Evolutionary conservation across 768 basidiomycete genomes (phyloP).

Genomic region (Amanita subjunquillea): DNA sequence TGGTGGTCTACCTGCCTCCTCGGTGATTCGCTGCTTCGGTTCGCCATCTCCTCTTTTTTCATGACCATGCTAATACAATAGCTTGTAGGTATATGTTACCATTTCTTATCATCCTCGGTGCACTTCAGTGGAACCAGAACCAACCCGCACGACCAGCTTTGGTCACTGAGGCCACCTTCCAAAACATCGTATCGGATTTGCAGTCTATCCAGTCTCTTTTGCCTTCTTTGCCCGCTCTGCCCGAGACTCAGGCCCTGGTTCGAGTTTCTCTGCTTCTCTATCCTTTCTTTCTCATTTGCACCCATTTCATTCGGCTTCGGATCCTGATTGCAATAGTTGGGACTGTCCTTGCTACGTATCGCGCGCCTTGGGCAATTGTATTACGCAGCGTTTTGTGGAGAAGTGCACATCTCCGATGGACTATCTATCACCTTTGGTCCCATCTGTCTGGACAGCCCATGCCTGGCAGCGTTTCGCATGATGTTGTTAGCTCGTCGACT

Average conservation of each 20-base stretch:
- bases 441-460: slow-evolving; percentile 42
- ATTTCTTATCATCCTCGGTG: slow-evolving; percentile 32
- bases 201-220: slow-evolving; percentile 51
- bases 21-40: slow-evolving; percentile 35
- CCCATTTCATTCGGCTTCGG: slow-evolving; percentile 50
- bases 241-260: slow-evolving; percentile 29
- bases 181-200: slow-evolving; percentile 52
- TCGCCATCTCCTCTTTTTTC: slow-evolving; percentile 12
- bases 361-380: slow-evolving; percentile 56
- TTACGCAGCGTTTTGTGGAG: slow-evolving; percentile 47
- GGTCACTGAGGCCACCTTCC: slow-evolving; percentile 47
- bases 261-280: slow-evolving; percentile 49
- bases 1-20: slow-evolving; percentile 80
- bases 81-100: slow-evolving; percentile 29
- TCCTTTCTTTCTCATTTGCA: slow-evolving; percentile 56
- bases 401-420: slow-evolving; percentile 62
- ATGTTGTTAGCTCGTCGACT: slow-evolving; percentile 21
- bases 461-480: slow-evolving; percentile 26
- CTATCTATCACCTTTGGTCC: slow-evolving; percentile 40
- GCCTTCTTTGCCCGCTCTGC: slow-evolving; percentile 26
- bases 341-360: slow-evolving; percentile 47
- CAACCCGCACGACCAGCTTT: slow-evolving; percentile 11
- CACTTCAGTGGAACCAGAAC: slow-evolving; percentile 16
- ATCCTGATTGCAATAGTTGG: slow-evolving; percentile 52
- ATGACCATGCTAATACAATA: not conserved